These are phyloP conservation scores for Acanthamoeba polyphaga DNA, from an alignment of 208 protist genomes.

Conservation along the genomic window DNA sequence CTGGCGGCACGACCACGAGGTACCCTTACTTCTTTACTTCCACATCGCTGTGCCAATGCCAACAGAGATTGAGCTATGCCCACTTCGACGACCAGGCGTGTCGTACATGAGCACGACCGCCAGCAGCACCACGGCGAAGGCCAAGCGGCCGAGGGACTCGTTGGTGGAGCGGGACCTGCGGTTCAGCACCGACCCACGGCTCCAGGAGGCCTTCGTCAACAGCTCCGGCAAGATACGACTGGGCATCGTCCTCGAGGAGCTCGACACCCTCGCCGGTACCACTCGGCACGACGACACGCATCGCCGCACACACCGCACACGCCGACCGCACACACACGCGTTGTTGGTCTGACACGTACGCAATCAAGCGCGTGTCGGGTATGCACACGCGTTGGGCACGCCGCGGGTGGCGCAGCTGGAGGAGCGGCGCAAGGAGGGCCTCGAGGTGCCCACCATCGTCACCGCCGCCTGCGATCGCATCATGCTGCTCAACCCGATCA, in stretches of 20 bases:
- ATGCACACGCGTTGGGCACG: conserved; percentile 19
- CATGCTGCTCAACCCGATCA: conserved; percentile 62
- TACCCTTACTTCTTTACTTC: background rate
- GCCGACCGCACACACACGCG: background rate
- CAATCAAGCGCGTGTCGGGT: background rate
- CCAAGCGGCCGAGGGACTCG: conserved; percentile 65
- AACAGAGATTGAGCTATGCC: too few relatives aligned
- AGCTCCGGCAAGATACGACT: conserved; percentile 68
- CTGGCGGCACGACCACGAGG: too few relatives aligned
- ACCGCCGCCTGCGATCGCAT: conserved; percentile 66
- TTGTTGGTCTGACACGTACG: background rate
- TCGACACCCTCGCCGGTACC: conserved; percentile 64
- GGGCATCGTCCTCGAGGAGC: conserved; percentile 54
- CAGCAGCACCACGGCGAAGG: too few relatives aligned
- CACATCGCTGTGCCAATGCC: too few relatives aligned
- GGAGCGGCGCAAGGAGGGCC: background rate
- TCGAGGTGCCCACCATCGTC: conserved; percentile 65
- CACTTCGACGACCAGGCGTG: too few relatives aligned
- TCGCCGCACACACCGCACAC: background rate
- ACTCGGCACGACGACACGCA: background rate
- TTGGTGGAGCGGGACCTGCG: conserved; percentile 27
- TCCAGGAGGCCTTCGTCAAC: conserved; percentile 61
- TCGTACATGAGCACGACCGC: too few relatives aligned
- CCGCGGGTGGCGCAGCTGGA: conserved; percentile 15
- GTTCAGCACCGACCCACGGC: conserved; percentile 22